Evolutionary conservation across 495 filamentous ascomycete species (phyloP), one percentile per base, ranked within the genome.

Genomic region (Staphylotrichum longicolle): DNA sequence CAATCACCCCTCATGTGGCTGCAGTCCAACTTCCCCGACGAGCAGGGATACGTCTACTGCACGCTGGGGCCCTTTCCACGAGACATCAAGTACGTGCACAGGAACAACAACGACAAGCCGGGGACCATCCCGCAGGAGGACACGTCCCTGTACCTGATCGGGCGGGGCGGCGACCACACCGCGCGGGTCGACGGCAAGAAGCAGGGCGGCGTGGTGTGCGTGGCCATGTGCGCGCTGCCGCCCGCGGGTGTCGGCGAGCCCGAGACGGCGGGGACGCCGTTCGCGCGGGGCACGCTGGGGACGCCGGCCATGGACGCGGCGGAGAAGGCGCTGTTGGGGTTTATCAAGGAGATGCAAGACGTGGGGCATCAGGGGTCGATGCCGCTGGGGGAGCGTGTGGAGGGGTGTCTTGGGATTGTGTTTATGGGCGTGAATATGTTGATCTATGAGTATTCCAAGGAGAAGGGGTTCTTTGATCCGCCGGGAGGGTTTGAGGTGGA

Each of bases 401-500:
- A 45, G 10, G 42, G 42, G 42, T 45, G 42, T 45, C 5, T 45
- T 1, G 42, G 11, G 12, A 5, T 15, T 11, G 42, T 45, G 42
- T 9, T 45, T 45, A 45, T 45, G 42, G 42, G 42, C 7, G 42
- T 45, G 42, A 4, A 45, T 45, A 45, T 45, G 42, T 11, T 45
- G 42, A 11, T 45, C 9, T 45, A 45, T 45, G 42, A 45, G 42
- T 45, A 45, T 45, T 5, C 9, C 7, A 11, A 11, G 42, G 42
- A 45, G 42, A 45, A 45, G 12, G 42, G 42, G 42, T 45, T 45
- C 42, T 45, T 14, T 45, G 42, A 45, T 45, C 42, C 42, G 42
- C 42, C 42, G 9, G 42, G n/a, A n/a, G 42, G 42, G 11, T 45
- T 12, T 5, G 42, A 45, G n/a, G 5, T 14, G 7, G 42, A 14